These are phyloP conservation scores for Podila clonocystis DNA, from an alignment of 192 early-diverging fungal species.

Conservation along the genomic window DNA sequence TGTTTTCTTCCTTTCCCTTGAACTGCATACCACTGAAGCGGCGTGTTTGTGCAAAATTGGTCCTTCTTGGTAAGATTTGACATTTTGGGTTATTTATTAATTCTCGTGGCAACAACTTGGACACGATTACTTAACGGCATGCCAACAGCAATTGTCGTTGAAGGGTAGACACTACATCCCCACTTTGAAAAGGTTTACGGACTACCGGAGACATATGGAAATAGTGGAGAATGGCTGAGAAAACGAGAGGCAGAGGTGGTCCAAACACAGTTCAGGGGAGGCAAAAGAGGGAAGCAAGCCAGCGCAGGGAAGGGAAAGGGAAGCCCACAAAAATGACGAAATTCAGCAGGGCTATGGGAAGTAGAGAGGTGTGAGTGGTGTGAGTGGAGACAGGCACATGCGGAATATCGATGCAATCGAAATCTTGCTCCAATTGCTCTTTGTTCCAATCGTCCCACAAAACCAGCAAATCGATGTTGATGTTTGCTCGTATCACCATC, in stretches of 20 bases:
- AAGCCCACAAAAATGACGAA: background rate
- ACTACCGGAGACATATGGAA: too few relatives aligned
- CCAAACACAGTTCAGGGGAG: constrained; percentile 43
- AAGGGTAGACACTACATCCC: too few relatives aligned
- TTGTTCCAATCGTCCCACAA: background rate
- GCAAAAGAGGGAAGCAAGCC: background rate
- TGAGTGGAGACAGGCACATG: background rate
- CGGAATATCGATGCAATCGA: too few relatives aligned
- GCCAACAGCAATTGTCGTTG: too few relatives aligned
- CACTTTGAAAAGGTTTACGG: too few relatives aligned
- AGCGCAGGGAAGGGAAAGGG: background rate
- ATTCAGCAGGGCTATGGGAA: background rate
- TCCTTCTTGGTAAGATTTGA: too few relatives aligned
- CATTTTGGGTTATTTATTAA: too few relatives aligned
- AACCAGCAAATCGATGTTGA: background rate
- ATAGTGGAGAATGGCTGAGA: background rate
- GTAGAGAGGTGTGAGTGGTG: background rate
- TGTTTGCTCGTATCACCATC: too few relatives aligned
- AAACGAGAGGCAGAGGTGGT: constrained; percentile 19
- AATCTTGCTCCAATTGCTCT: background rate
- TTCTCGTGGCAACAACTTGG: too few relatives aligned
- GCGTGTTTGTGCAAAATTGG: too few relatives aligned
- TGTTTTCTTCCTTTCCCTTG: background rate
- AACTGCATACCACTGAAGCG: too few relatives aligned
- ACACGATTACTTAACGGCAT: too few relatives aligned